phyloP scores from a whole-genome alignment of 345 rosid species.

The Citrus medica region DNA sequence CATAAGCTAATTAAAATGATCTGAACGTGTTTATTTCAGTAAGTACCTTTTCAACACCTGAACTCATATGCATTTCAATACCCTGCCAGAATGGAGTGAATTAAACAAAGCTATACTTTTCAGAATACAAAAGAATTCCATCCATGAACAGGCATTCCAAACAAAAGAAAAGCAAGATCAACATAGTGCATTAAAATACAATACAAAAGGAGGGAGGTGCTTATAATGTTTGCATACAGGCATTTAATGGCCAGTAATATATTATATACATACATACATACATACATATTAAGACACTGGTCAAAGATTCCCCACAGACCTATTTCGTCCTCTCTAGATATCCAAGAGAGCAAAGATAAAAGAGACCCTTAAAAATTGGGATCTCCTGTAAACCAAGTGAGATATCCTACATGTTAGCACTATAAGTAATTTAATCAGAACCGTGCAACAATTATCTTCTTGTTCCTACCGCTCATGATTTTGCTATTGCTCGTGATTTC shows the following conservation, averaged over 20 bases:
- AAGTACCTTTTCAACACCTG: constrained; percentile 84
- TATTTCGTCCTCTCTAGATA: too few relatives aligned
- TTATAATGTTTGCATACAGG: too few relatives aligned
- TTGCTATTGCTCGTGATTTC: background rate
- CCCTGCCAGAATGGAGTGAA: constrained; percentile 45
- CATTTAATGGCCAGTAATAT: too few relatives aligned
- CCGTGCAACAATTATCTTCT: background rate
- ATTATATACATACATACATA: too few relatives aligned
- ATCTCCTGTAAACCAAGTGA: background rate
- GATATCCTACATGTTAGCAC: background rate
- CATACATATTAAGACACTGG: too few relatives aligned
- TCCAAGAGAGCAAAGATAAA: too few relatives aligned
- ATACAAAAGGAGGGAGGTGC: background rate
- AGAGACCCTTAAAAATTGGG: background rate
- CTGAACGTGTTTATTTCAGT: constrained; percentile 15
- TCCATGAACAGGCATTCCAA: background rate
- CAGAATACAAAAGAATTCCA: background rate
- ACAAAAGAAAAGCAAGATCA: background rate
- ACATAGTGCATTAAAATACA: background rate
- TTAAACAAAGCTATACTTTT: background rate
- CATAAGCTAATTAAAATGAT: constrained; percentile 3
- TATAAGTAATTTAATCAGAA: background rate
- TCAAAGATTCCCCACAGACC: too few relatives aligned
- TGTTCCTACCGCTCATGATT: background rate
- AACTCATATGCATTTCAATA: constrained; percentile 81